Evolutionary conservation across 192 early-diverging fungal species (phyloP).

Genomic region (Coemansia erecta): DNA sequence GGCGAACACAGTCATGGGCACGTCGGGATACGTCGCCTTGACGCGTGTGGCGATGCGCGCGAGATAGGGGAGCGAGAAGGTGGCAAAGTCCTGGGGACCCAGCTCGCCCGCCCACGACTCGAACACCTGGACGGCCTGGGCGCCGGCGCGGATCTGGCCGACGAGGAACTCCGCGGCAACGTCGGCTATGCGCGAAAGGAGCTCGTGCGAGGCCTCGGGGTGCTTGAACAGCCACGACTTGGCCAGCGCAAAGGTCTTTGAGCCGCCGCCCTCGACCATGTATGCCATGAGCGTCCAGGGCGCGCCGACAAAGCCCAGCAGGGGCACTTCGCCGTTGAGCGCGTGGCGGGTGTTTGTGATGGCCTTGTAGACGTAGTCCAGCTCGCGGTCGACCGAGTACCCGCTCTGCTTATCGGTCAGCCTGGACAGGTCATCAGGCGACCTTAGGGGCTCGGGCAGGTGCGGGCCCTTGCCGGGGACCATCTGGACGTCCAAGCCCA

Average conservation of each 20-base stretch:
- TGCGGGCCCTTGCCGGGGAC: conserved; percentile 84
- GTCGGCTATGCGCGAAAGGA: conserved; percentile 81
- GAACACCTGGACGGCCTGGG: conserved; percentile 97
- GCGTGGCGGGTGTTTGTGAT: conserved; percentile 87
- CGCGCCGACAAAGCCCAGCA: conserved; percentile 95
- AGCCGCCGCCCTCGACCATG: conserved; percentile 97
- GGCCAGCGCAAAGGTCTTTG: conserved; percentile 84
- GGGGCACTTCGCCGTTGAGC: conserved; percentile 81
- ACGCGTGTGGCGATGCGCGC: conserved; percentile 76
- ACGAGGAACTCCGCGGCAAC: conserved; percentile 83
- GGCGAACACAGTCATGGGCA: conserved; percentile 93
- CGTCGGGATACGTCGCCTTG: conserved; percentile 57
- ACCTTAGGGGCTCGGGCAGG: conserved; percentile 78
- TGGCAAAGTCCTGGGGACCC: conserved; percentile 72
- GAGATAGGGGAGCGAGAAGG: conserved; percentile 89
- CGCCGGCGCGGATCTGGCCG: conserved; percentile 93
- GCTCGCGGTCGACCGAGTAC: conserved; percentile 62
- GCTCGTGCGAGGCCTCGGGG: conserved; percentile 68
- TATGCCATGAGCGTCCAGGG: conserved; percentile 99
- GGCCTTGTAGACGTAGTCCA: conserved; percentile 91
- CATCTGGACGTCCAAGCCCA: conserved; percentile 96
- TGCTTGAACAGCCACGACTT: conserved; percentile 88
- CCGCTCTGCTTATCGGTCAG: conserved; percentile 60
- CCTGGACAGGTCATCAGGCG: conserved; percentile 68
- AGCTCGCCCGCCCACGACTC: conserved; percentile 97